Evolutionary conservation across 352 stramenopile species (phyloP), one percentile per base, ranked within the genome.

Genomic region (Albugo laibachii): DNA sequence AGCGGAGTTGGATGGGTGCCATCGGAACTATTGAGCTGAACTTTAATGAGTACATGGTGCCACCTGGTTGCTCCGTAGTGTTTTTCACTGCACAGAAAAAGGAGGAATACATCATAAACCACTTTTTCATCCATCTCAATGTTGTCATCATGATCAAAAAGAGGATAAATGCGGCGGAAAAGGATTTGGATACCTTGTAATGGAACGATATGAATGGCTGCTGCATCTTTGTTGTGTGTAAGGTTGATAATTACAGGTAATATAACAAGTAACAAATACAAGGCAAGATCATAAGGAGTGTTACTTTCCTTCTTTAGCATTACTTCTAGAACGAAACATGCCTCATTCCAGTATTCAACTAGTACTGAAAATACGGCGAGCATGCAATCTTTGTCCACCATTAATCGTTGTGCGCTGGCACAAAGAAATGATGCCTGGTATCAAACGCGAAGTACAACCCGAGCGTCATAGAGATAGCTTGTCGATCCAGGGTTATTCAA

Each of bases 221-320:
- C 70, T 6, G 64, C 58, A 20, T 55, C 41, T n/a, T 78, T 84
- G 48, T 82, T 70, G 37, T 89, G 76, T 1, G 76, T 84, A 15
- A 89, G 60, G 48, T 89, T 89, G 55, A 86, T 80, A 11, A 86
- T 35, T 18, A 86, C 66, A 12, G 70, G 66, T 38, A 85, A 38
- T 11, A 57, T 45, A 2, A 57, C 59, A 14, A 80, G 43, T 11
- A 82, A 51, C 0, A 69, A 59, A 5, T 82, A 67, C 1, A 66
- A 48, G 14, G 57, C 42, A 35, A 69, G 46, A 8, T 59, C 52
- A 49, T 64, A 58, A 31, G 58, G 55, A 15, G 45, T 45, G n/a
- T 56, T 21, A 8, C 64, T 48, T 11, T 19, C 40, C 38, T 62
- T 34, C 60, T 69, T 74, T 27, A 36, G 47, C 36, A n/a, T 44